Evolutionary conservation across 495 filamentous ascomycete species (phyloP), one percentile per base, ranked within the genome.

Genomic region (Zalerion maritima): DNA sequence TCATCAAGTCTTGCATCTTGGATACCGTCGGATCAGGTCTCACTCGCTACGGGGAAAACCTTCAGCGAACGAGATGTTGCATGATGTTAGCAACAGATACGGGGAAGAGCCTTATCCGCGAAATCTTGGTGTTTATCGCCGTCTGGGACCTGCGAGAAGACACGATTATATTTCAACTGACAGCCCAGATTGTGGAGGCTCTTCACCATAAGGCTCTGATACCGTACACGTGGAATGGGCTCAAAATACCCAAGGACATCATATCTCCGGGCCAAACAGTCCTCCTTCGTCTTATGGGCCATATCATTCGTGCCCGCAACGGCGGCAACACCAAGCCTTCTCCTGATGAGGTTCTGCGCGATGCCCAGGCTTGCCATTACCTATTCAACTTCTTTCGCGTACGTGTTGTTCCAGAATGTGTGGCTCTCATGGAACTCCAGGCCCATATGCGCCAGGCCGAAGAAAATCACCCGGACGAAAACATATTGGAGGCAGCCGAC

Each of bases 131-230:
- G 32, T 94, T 94, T 52, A 86, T 94, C 32, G 86, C 86, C 9
- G 84, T 89, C 9, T 94, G 86, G 86, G 85, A 94, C 45, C 74
- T 92, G 34, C 75, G 75, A 9, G 85, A 94, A 41, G 77, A 85
- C 23, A 81, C 87, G 38, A 64, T 89, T 8, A 93, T 93, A 42
- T 93, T 91, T 60, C 84, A 87, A 52, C 76, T 93, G 51, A 94
- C 89, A 57, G 78, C 84, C 7, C 83, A 91, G 50, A 92, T 94
- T 34, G 82, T 94, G 58, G 81, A 92, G 43, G 81, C 84, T 0
- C 81, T 93, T 21, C 72, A 93, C 24, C 69, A 78, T 34, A 87
- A 84, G 40, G 81, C 80, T 6, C 62, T 94, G 11, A 78, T 94
- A 52, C 85, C 84, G 1, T 85, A 78, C 44, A 76, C 85, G 1